Evolutionary conservation across 176 grass and related monocot genomes (phyloP).

Genomic region (Secale cereale): DNA sequence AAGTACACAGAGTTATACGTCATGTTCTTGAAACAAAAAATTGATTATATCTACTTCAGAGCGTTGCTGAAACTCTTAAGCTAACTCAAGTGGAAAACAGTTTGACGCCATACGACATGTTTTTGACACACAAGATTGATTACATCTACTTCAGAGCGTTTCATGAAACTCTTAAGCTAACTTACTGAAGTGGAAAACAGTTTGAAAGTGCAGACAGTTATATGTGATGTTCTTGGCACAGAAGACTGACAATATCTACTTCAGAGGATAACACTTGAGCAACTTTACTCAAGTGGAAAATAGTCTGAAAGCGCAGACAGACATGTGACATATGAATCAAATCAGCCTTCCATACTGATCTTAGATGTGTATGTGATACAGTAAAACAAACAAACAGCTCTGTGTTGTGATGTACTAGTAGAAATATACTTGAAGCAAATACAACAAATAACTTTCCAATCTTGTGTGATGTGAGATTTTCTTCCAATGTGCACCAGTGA

Average conservation of each 20-base stretch:
- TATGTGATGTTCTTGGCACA: no score
- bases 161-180: neutral
- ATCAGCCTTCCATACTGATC: neutral
- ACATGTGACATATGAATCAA: neutral
- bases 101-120: neutral
- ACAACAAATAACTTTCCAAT: neutral
- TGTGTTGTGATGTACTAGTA: neutral
- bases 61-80: neutral
- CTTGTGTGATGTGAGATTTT: neutral
- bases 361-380: neutral
- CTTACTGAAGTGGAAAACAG: neutral
- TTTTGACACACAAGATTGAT: no score
- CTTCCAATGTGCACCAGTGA: neutral
- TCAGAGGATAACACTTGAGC: neutral
- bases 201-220: neutral
- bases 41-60: neutral
- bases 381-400: neutral
- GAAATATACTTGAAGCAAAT: neutral
- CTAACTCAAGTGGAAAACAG: neutral
- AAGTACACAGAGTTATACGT: neutral
- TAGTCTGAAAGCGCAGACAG: neutral
- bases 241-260: no score
- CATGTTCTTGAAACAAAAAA: neutral
- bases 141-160: no score
- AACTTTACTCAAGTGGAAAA: neutral